phyloP scores from a whole-genome alignment of 2,329 filamentous ascomycete species.

The Fusarium nygamai region DNA sequence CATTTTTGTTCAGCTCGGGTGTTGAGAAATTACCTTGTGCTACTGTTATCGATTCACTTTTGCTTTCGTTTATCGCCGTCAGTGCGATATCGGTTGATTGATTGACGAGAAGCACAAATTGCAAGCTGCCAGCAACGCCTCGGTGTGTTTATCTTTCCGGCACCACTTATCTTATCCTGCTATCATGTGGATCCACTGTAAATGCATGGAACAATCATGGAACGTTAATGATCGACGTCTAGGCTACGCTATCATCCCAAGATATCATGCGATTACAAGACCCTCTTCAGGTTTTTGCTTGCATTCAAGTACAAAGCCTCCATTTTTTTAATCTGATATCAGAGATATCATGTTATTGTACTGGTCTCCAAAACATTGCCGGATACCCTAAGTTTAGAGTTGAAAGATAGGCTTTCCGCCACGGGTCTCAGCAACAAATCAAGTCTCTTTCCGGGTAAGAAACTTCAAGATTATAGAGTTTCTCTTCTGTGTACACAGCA shows the following conservation, averaged over 20 bases:
- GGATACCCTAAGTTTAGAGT: neutral
- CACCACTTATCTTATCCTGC: neutral
- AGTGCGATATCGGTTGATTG: neutral
- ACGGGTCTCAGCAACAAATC: neutral
- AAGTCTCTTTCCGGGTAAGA: neutral
- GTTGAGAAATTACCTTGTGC: neutral
- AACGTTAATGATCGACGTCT: neutral
- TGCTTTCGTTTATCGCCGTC: fast-evolving
- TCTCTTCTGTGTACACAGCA: neutral
- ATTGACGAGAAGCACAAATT: neutral
- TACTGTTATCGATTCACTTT: fast-evolving
- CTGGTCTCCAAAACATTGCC: neutral
- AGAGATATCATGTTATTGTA: neutral
- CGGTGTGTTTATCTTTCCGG: neutral
- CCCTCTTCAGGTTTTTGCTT: too few relatives aligned
- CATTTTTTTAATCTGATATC: neutral
- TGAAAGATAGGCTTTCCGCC: neutral
- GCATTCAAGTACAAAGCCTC: too few relatives aligned
- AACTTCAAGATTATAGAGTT: neutral
- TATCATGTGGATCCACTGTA: neutral
- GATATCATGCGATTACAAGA: too few relatives aligned
- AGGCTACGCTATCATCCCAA: neutral
- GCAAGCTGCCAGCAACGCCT: neutral
- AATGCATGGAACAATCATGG: neutral
- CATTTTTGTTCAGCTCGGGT: neutral